phyloP scores from a whole-genome alignment of 305 asterid species.

The Rubia peregrina region DNA sequence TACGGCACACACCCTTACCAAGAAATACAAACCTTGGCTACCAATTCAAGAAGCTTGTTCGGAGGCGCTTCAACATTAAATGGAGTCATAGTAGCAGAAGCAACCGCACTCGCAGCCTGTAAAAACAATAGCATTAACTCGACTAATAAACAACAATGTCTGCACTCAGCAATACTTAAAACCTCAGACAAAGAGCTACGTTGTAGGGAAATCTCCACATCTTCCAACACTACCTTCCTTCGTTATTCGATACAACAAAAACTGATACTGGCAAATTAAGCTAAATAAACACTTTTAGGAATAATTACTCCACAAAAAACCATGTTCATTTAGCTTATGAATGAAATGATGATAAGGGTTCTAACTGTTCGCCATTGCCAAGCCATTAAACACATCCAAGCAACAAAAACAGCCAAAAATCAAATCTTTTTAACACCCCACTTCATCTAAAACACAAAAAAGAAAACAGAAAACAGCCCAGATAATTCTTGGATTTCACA shows the following conservation, averaged over 20 bases:
- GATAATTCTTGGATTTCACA: not conserved
- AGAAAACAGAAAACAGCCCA: not conserved
- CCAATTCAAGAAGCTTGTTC: constrained; percentile 73
- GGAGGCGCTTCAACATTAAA: constrained; percentile 67
- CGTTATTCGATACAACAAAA: not conserved
- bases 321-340: not conserved
- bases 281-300: not conserved
- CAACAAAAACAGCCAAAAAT: not conserved
- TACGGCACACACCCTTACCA: constrained; percentile 14
- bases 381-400: not conserved
- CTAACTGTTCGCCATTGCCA: not conserved
- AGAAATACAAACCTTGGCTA: constrained; percentile 63
- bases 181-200: not conserved
- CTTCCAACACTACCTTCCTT: not conserved
- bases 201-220: not conserved
- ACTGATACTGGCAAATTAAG: not conserved
- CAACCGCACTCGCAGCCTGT: constrained; percentile 81
- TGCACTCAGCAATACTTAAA: not conserved
- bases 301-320: not conserved
- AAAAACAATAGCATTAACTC: not conserved
- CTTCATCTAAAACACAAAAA: not conserved
- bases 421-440: not conserved
- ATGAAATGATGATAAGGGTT: not conserved
- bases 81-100: constrained; percentile 85
- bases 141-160: not conserved